Evolutionary conservation across 2,329 filamentous ascomycete genomes (phyloP).

Genomic region (Pseudophaeomoniella oleicola): DNA sequence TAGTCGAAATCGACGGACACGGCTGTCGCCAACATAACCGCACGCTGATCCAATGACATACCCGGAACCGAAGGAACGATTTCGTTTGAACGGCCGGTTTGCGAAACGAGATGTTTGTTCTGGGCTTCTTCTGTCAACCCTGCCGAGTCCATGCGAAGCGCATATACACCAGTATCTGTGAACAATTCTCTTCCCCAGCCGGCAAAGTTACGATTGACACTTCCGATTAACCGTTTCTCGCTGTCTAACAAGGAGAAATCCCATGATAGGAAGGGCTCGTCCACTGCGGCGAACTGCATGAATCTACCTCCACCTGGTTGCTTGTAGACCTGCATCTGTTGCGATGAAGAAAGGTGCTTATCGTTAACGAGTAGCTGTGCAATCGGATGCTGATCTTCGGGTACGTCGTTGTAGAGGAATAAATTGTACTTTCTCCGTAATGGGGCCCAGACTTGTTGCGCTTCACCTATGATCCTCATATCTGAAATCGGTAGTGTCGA

Average conservation of each 20-base stretch:
- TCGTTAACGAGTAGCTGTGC: constrained; percentile 24
- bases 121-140: constrained; percentile 22
- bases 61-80: constrained; percentile 19
- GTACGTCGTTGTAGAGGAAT: constrained; percentile 39
- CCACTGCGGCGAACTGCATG: constrained; percentile 46
- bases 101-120: constrained; percentile 22
- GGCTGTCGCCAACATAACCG: constrained; percentile 51
- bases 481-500: constrained; percentile 38
- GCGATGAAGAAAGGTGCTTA: constrained; percentile 30
- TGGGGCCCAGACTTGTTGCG: constrained; percentile 50
- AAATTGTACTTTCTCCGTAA: constrained; percentile 50
- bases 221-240: constrained; percentile 37
- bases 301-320: constrained; percentile 26
- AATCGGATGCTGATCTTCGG: constrained; percentile 24
- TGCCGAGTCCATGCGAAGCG: constrained; percentile 49
- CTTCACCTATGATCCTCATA: constrained; percentile 50
- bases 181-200: constrained; percentile 51
- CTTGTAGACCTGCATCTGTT: constrained; percentile 28
- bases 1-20: constrained; percentile 54
- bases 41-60: constrained; percentile 52
- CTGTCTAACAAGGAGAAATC: constrained; percentile 45
- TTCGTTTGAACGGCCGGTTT: constrained; percentile 12
- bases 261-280: constrained; percentile 51
- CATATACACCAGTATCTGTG: constrained; percentile 52
- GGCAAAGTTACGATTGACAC: constrained; percentile 48